A percentile compares a stretch with the other conserved stretches of the same genome.
These are phyloP conservation scores for Verticillium nonalfalfae DNA, from an alignment of 2,329 filamentous ascomycete genomes.

Conservation along the genomic window DNA sequence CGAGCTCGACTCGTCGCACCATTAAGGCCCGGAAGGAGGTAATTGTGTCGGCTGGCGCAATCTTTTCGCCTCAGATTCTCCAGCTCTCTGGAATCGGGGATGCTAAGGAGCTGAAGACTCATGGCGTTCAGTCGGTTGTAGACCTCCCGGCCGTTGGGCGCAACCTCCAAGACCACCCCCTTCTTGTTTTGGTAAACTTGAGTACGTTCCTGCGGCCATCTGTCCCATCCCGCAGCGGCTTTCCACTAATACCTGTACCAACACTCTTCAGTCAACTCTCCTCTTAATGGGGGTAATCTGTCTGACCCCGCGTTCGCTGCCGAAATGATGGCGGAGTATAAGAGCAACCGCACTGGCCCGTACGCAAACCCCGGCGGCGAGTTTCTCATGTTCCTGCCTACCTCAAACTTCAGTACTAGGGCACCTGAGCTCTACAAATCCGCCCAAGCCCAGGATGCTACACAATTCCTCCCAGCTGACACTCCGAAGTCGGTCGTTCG, in stretches of 20 bases:
- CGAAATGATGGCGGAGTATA: slow-evolving; percentile 22
- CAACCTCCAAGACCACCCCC: slow-evolving; percentile 36
- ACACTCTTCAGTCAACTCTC: not conserved
- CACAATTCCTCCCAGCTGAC: slow-evolving; percentile 22
- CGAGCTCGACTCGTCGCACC: slow-evolving; percentile 7
- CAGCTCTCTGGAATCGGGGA: slow-evolving; percentile 44
- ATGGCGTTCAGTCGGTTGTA: slow-evolving; percentile 35
- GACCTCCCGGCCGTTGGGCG: slow-evolving; percentile 44
- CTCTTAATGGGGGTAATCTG: slow-evolving; percentile 13
- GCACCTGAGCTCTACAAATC: slow-evolving; percentile 17
- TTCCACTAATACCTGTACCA: not conserved
- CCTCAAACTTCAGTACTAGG: slow-evolving; percentile 20
- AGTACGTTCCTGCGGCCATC: not conserved
- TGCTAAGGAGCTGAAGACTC: slow-evolving; percentile 28
- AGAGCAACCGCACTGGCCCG: slow-evolving; percentile 19
- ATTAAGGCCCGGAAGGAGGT: slow-evolving; percentile 32
- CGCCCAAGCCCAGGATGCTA: slow-evolving; percentile 23
- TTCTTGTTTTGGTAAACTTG: slow-evolving; percentile 1
- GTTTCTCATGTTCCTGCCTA: slow-evolving; percentile 9
- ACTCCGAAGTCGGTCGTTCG: slow-evolving; percentile 26
- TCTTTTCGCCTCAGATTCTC: slow-evolving; percentile 45
- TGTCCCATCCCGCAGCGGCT: too few species aligned
- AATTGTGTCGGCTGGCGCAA: slow-evolving; percentile 40
- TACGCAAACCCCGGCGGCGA: slow-evolving; percentile 19
- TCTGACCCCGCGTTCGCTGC: slow-evolving; percentile 25